Percentiles rank a stretch among this genome's conserved stretches.
Conservation (phyloP, 1,284 basidiomycete genomes). For the Papiliotrema nemorosa region DNA sequence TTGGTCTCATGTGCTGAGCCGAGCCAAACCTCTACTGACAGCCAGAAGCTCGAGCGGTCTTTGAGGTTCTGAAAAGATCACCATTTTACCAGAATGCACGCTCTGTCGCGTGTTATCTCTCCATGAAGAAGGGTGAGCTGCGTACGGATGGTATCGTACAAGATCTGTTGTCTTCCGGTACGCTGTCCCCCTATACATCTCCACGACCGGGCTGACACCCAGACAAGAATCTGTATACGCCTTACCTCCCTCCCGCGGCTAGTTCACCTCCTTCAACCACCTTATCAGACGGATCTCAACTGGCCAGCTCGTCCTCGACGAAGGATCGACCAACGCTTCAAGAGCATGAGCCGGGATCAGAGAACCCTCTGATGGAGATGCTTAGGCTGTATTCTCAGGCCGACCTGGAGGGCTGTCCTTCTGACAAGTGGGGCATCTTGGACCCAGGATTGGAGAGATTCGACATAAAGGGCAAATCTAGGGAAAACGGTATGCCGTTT, state of each 20-base stretch:
- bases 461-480: constrained; percentile 17
- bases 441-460: constrained; percentile 36
- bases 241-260: constrained; percentile 27
- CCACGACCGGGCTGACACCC: background rate
- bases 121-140: constrained; percentile 45
- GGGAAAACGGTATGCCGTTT: constrained; percentile 38
- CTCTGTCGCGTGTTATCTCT: constrained; percentile 44
- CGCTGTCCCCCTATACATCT: constrained; percentile 9
- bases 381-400: constrained; percentile 37
- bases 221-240: constrained; percentile 38
- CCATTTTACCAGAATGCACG: constrained; percentile 33
- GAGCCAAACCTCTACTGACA: background rate
- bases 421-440: constrained; percentile 49
- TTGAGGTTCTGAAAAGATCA: constrained; percentile 20
- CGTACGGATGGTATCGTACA: constrained; percentile 38
- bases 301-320: background rate
- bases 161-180: constrained; percentile 33
- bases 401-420: constrained; percentile 35
- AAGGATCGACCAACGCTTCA: too few species aligned
- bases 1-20: constrained; percentile 10
- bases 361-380: constrained; percentile 37
- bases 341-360: background rate
- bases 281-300: background rate
- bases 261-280: background rate
- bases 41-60: constrained; percentile 33